Evolutionary conservation across 2,329 filamentous ascomycete species (phyloP), one percentile per base, ranked within the genome.

Genomic region (Aureobasidium sp.): DNA sequence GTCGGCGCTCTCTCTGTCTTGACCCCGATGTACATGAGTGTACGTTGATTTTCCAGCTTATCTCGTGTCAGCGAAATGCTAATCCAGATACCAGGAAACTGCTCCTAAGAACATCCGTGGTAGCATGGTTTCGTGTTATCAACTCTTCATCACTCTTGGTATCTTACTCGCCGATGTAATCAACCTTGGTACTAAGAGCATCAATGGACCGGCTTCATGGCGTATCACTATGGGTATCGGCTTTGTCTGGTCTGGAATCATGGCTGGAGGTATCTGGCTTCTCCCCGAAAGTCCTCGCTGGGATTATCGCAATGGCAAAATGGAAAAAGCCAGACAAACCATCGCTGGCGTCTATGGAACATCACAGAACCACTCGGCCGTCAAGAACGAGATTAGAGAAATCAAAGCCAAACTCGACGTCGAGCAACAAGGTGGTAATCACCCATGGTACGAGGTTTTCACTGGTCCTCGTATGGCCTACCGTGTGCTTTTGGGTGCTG

Each of bases 21-120:
- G 42, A 88, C 91, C 2, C 89, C 90, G 66, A 88, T 91, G 83
- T 91, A 89, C 76, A n/a, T n/a, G n/a, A n/a, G n/a, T n/a, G n/a
- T n/a, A n/a, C n/a, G n/a, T n/a, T n/a, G n/a, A n/a, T n/a, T n/a
- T n/a, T n/a, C n/a, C n/a, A n/a, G n/a, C n/a, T n/a, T n/a, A n/a
- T n/a, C n/a, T n/a, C n/a, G n/a, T n/a, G n/a, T n/a, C n/a, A n/a
- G n/a, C n/a, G n/a, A n/a, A n/a, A n/a, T n/a, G n/a, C n/a, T n/a
- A n/a, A n/a, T n/a, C n/a, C n/a, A n/a, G n/a, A n/a, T n/a, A n/a
- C n/a, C 89, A 91, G 76, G 87, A 87, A 47, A 90, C 84, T 61
- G 84, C 87, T 2, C 90, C 90, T 5, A 82, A 84, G 23, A 83
- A 88, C 71, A 89, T 91, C 67, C 87, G 89, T 70, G 89, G 89